Evolutionary conservation across 306 rosid genomes (phyloP).

Genomic region (Prosopis cineraria): DNA sequence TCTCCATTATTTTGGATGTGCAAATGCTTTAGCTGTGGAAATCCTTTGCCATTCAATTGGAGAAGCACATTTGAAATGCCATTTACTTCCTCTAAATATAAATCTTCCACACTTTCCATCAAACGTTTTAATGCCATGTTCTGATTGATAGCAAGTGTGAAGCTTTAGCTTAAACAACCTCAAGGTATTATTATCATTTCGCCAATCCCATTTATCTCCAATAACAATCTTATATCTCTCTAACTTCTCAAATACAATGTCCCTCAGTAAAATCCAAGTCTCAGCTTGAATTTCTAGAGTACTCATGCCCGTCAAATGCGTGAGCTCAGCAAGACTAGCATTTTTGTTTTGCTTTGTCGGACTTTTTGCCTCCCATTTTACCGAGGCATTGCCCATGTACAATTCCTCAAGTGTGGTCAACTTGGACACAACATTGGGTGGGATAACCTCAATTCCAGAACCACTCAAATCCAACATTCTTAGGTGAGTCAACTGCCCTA

Average conservation of each 20-base stretch:
- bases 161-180: too few species aligned
- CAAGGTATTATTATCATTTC: too few species aligned
- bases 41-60: not conserved
- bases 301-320: not conserved
- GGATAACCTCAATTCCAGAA: not conserved
- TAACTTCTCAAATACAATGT: too few species aligned
- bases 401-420: slow-evolving; percentile 18
- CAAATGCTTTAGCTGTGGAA: not conserved
- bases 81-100: too few species aligned
- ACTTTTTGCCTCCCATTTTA: slow-evolving; percentile 12
- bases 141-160: too few species aligned
- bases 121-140: too few species aligned
- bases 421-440: not conserved
- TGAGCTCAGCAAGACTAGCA: not conserved
- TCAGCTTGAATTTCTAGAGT: not conserved
- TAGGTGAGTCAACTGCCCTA: not conserved
- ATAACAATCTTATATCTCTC: not conserved
- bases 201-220: too few species aligned
- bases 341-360: not conserved
- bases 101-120: not conserved
- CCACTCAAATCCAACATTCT: not conserved
- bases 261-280: not conserved
- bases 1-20: not conserved
- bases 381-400: not conserved
- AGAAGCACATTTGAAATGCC: not conserved